These are phyloP conservation scores for Schizopora paradoxa DNA, from an alignment of 1,284 basidiomycete genomes.

Conservation along the genomic window DNA sequence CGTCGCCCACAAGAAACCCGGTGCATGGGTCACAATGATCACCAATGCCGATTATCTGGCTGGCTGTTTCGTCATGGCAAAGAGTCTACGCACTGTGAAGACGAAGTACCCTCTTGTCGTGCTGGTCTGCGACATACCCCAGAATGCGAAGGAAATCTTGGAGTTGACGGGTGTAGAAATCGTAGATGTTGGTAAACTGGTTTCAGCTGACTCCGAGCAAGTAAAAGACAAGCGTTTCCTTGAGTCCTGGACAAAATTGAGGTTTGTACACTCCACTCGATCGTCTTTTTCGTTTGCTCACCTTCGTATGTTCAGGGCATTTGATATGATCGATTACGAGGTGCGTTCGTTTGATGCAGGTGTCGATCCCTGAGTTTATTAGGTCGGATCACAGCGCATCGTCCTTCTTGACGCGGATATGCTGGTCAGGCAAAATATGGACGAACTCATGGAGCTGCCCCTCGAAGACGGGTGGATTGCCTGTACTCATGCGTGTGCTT, in stretches of 20 bases:
- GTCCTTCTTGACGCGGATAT: constrained; percentile 91
- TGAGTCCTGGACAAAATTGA: constrained; percentile 90
- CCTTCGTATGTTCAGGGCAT: constrained; percentile 48
- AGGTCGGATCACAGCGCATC: constrained; percentile 48
- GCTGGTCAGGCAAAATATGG: constrained; percentile 85
- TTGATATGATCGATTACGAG: constrained; percentile 72
- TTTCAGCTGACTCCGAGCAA: constrained; percentile 50
- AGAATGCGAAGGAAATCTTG: constrained; percentile 51
- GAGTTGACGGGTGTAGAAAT: constrained; percentile 47
- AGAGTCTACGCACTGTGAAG: constrained; percentile 55
- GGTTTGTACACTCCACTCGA: constrained; percentile 45
- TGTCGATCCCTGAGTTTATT: not conserved
- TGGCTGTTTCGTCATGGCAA: constrained; percentile 68
- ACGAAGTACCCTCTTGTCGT: constrained; percentile 79
- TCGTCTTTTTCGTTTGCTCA: too few relatives aligned
- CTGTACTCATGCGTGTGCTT: constrained; percentile 85
- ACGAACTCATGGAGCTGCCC: constrained; percentile 78
- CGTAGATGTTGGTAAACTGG: constrained; percentile 52
- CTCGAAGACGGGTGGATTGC: constrained; percentile 73
- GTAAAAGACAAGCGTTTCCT: constrained; percentile 66
- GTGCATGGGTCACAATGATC: constrained; percentile 60
- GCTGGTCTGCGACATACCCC: constrained; percentile 65
- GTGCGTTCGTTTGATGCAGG: constrained; percentile 36
- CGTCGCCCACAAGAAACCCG: not conserved
- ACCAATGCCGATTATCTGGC: constrained; percentile 68